Base-by-base conservation (phyloP, 345 rosid species). In the Jatropha curcas region DNA sequence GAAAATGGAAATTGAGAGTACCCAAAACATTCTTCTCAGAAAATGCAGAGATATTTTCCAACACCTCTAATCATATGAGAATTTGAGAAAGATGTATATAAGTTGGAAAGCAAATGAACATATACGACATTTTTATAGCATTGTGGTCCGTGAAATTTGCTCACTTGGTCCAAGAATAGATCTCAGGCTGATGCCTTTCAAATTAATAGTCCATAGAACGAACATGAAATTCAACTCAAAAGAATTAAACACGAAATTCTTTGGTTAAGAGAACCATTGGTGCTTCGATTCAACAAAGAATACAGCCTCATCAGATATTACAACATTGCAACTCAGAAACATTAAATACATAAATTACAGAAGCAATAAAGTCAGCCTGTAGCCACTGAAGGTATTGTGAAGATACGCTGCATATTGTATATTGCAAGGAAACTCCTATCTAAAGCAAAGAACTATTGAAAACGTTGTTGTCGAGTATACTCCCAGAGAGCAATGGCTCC, bases 401-500 rank as follows among this genome's bases (percentile, higher is more conserved):
- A 52, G 43, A 79, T 43, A 12, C 11, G 66, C 28, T 51, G 13
- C 27, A 7, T 16, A n/a, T 13, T 51, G 45, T 50, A 46, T 50
- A 28, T 62, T 16, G 20, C 7, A 1, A 58, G 22, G 25, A 59
- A 66, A 25, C 24, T 20, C 19, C 67, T 3, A 19, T 33, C 11
- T 30, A 33, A 65, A 28, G 17, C 35, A 28, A 48, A 35, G 20
- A 76, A 50, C 83, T 84, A 87, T 43, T 74, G 78, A 59, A 87
- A 84, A 70, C 91, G 88, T 73, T 92, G 98, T 73, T 92, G 99
- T 70, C 98, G 82, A 74, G 99, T 90, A 76, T 95, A 95, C 81
- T 92, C 99, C 99, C 98, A 92, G 19, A 95, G 88, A 24, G 98
- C 98, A 72, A 92, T 91, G 77, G 98, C 99, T 1, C 97, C 97